A percentile compares a stretch with the other conserved stretches of the same genome.
Conservation (phyloP, 2,329 filamentous ascomycete genomes). For the Podosphaera fusca region DNA sequence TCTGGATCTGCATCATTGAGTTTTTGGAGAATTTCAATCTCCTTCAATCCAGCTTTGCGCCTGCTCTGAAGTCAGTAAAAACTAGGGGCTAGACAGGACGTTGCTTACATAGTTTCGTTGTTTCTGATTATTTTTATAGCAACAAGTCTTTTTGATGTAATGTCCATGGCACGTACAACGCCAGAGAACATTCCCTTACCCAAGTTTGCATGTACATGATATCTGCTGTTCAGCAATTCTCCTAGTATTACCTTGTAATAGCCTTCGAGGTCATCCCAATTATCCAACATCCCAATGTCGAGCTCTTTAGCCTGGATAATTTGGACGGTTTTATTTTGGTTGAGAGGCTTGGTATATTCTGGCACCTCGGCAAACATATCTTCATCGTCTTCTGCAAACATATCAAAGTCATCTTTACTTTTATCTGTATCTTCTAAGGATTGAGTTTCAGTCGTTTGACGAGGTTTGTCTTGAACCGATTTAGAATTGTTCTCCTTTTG, state of each 20-base stretch:
- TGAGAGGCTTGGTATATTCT: constrained; percentile 9
- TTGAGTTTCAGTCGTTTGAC: too few relatives aligned
- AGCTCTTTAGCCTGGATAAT: constrained; percentile 28
- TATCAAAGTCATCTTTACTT: constrained; percentile 47
- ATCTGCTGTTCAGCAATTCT: constrained; percentile 71
- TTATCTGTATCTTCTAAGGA: constrained; percentile 19
- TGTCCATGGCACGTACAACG: constrained; percentile 72
- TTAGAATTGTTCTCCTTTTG: constrained; percentile 35
- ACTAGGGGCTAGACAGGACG: background rate
- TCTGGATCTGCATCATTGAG: constrained; percentile 69
- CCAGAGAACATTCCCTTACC: constrained; percentile 94
- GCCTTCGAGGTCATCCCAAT: constrained; percentile 81
- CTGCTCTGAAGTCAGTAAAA: constrained; percentile 15
- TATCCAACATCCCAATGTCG: constrained; percentile 61
- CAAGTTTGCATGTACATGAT: constrained; percentile 68
- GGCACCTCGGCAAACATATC: constrained; percentile 37
- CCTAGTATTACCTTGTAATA: constrained; percentile 91
- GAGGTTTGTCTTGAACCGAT: constrained; percentile 26
- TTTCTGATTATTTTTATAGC: constrained; percentile 97
- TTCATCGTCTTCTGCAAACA: constrained; percentile 68
- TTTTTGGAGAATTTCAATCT: constrained; percentile 80
- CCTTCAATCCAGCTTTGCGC: constrained; percentile 75
- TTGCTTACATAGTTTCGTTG: constrained; percentile 56
- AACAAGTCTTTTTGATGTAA: constrained; percentile 50
- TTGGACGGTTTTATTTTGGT: constrained; percentile 15